A percentile compares a stretch with the other conserved stretches of the same genome.
These are phyloP conservation scores for Schwanniomyces vanrijiae DNA, from an alignment of 805 yeast genomes.

Conservation along the genomic window DNA sequence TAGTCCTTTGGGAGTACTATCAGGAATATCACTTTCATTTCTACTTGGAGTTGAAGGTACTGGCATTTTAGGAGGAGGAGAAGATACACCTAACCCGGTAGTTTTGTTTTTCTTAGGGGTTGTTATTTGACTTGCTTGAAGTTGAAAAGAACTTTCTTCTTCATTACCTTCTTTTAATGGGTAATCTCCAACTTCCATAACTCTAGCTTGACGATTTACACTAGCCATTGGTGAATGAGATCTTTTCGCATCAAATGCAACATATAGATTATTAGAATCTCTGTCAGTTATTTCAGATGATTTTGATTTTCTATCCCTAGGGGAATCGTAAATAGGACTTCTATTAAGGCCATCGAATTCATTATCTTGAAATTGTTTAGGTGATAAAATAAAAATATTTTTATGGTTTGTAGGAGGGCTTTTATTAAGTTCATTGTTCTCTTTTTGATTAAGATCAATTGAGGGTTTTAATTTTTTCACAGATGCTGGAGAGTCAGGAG, in stretches of 20 bases:
- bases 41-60: slow-evolving; percentile 17
- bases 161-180: neutral
- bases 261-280: neutral
- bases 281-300: neutral
- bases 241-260: slow-evolving; percentile 2
- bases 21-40: slow-evolving; percentile 5
- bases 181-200: slow-evolving; percentile 37
- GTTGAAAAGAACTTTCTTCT: neutral
- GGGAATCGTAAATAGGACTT: slow-evolving; percentile 5
- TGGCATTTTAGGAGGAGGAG: slow-evolving; percentile 41
- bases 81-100: slow-evolving; percentile 13
- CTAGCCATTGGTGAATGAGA: slow-evolving; percentile 42
- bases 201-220: slow-evolving; percentile 45
- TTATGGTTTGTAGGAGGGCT: slow-evolving; percentile 21
- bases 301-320: slow-evolving; percentile 16
- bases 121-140: slow-evolving; percentile 9
- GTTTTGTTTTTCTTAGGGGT: slow-evolving; percentile 17
- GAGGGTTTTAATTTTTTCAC: slow-evolving; percentile 3
- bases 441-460: neutral
- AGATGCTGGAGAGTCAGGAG: slow-evolving; percentile 9
- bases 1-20: slow-evolving; percentile 32
- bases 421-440: slow-evolving; percentile 3
- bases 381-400: slow-evolving; percentile 38
- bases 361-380: slow-evolving; percentile 36
- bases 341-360: slow-evolving; percentile 26